These are phyloP conservation scores for Rubia yunnanensis DNA, from an alignment of 257 asterid species.

Conservation along the genomic window DNA sequence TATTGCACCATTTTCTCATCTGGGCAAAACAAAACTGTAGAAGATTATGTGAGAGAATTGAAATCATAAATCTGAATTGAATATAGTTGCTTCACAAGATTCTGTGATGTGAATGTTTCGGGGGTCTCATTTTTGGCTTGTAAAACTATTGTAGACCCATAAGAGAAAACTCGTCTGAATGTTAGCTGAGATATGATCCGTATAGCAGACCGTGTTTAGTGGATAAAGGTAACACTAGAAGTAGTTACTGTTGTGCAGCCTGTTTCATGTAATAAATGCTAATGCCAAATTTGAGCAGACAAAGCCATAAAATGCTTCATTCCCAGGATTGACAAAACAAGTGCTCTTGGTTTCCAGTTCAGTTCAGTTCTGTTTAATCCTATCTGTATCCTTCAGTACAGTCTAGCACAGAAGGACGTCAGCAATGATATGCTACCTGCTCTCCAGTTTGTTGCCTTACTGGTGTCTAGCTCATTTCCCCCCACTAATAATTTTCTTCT, in stretches of 20 bases:
- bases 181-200: no score
- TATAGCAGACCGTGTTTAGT: no score
- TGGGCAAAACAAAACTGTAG: not conserved
- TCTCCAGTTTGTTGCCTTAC: not conserved
- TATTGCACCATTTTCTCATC: constrained; percentile 11
- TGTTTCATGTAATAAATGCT: not conserved
- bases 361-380: not conserved
- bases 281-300: not conserved
- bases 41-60: not conserved
- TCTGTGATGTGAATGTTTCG: not conserved
- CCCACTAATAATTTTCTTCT: not conserved
- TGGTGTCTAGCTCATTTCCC: not conserved
- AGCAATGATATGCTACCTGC: not conserved
- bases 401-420: not conserved
- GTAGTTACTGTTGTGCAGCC: not conserved
- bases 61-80: not conserved
- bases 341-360: not conserved
- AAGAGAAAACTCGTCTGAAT: no score
- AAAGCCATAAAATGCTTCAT: not conserved
- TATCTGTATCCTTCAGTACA: not conserved
- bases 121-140: not conserved
- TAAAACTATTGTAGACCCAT: not conserved
- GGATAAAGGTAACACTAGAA: no score
- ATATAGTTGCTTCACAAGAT: not conserved
- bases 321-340: not conserved